Evolutionary conservation across 305 asterid genomes (phyloP), one percentile per base, ranked within the genome.

Genomic region (Fraxinus sp.): DNA sequence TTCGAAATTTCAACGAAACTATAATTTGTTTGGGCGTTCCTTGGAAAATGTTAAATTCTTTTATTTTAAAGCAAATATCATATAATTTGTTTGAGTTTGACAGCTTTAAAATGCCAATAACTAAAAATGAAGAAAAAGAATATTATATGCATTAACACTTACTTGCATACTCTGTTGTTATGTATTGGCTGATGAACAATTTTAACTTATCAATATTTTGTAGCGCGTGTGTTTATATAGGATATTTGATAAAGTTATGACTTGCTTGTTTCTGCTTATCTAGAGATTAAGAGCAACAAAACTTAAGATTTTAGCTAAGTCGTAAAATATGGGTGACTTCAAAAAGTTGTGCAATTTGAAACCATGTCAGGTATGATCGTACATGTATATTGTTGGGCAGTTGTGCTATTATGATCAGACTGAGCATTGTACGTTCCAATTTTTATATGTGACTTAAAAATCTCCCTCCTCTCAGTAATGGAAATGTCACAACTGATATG

Each of bases 401-500:
- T 30, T 57, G 28, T 73, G 33, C 72, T 55, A 81, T 41, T 28
- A 41, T 18, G 36, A 16, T 76, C 33, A 20, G 55, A 79, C 64
- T 20, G 26, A 39, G 37, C 52, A 59, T 32, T 77, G 62, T 62
- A 59, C 76, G 52, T 70, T 39, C 20, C 79, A 49, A 37, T 49
- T 36, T 74, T 75, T 76, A 8, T 81, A 62, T 77, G 79, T 77
- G 79, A 79, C 82, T 82, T 39, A 81, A 71, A 81, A 26, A 26
- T 32, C 66, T 78, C 35, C 37, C 78, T 83, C 78, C 72, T 77
- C 78, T 68, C 91, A 93, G 97, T 93, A 91, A 30, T 89, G 97
- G 98, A 93, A 20, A 92, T 93, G 94, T 91, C 97, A 77, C 98
- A 93, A 81, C 90, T 93, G 77, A 89, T 95, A 86, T 95, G 98